These are phyloP conservation scores for Elaeis guineensis DNA, from an alignment of 176 grass and related monocot genomes.

Conservation along the genomic window DNA sequence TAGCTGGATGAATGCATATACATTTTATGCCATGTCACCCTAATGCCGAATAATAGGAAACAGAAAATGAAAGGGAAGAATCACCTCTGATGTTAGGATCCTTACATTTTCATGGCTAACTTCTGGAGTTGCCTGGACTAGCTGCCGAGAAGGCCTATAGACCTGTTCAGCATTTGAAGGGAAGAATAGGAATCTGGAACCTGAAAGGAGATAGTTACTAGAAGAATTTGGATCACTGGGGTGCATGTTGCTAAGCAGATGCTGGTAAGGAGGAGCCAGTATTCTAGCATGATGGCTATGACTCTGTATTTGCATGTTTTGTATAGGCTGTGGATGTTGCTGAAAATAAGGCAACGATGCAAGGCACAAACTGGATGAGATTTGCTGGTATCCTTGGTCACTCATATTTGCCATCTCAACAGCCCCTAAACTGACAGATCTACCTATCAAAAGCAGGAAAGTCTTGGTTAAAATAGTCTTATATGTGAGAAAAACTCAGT, in stretches of 20 bases:
- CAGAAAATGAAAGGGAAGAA: slow-evolving; percentile 8
- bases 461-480: neutral
- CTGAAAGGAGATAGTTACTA: slow-evolving; percentile 19
- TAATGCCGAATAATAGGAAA: too few relatives aligned
- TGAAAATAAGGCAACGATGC: slow-evolving; percentile 28
- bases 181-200: slow-evolving; percentile 37
- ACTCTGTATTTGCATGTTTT: slow-evolving; percentile 41
- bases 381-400: slow-evolving; percentile 30
- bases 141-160: slow-evolving; percentile 26
- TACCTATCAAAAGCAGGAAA: slow-evolving; percentile 23
- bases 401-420: slow-evolving; percentile 20
- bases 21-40: too few relatives aligned
- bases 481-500: too few relatives aligned
- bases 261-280: slow-evolving; percentile 25
- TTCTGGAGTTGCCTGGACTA: slow-evolving; percentile 20
- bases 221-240: slow-evolving; percentile 30
- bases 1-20: too few relatives aligned
- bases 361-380: slow-evolving; percentile 25
- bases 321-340: slow-evolving; percentile 19
- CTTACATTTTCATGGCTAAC: slow-evolving; percentile 22
- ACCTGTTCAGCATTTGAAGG: slow-evolving; percentile 26
- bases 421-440: slow-evolving; percentile 31
- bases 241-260: slow-evolving; percentile 29
- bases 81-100: slow-evolving; percentile 40
- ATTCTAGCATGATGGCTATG: slow-evolving; percentile 37